Evolutionary conservation across 176 grass and related monocot genomes (phyloP).

Genomic region (Oryza meyeriana): DNA sequence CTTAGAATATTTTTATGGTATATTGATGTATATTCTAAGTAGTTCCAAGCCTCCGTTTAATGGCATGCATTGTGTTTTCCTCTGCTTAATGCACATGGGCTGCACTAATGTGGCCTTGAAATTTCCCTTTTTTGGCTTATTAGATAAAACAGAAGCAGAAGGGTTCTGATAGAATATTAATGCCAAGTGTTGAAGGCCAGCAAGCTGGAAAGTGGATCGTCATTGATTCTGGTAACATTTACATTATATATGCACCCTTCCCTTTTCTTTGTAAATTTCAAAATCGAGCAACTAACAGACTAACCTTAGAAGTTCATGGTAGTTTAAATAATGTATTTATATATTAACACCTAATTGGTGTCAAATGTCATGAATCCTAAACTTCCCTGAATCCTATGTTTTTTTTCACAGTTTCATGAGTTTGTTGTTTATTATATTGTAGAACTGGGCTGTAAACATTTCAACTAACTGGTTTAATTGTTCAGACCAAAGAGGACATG

Average conservation of each 20-base stretch:
- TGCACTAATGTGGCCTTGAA: background rate
- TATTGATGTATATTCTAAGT: background rate
- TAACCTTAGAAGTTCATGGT: background rate
- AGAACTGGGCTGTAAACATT: background rate
- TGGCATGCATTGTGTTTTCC: background rate
- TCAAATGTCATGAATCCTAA: background rate
- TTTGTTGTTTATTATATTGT: background rate
- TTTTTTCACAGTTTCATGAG: background rate
- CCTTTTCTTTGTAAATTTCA: constrained; percentile 15
- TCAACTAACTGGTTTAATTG: background rate
- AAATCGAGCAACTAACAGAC: background rate
- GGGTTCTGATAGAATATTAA: constrained; percentile 66
- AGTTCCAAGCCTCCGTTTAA: background rate
- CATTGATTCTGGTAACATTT: constrained; percentile 79
- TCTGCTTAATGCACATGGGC: background rate
- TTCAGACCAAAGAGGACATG: background rate
- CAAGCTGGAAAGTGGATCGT: constrained; percentile 90
- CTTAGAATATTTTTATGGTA: background rate
- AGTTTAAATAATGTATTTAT: background rate
- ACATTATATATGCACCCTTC: background rate
- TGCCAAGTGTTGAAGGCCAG: constrained; percentile 88
- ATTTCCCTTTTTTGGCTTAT: constrained; percentile 9
- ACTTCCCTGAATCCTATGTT: background rate
- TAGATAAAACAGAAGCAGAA: constrained; percentile 91
- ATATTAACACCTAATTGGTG: background rate